Base-by-base conservation (phyloP, 441 rosid species). In the Daphne laureola region DNA sequence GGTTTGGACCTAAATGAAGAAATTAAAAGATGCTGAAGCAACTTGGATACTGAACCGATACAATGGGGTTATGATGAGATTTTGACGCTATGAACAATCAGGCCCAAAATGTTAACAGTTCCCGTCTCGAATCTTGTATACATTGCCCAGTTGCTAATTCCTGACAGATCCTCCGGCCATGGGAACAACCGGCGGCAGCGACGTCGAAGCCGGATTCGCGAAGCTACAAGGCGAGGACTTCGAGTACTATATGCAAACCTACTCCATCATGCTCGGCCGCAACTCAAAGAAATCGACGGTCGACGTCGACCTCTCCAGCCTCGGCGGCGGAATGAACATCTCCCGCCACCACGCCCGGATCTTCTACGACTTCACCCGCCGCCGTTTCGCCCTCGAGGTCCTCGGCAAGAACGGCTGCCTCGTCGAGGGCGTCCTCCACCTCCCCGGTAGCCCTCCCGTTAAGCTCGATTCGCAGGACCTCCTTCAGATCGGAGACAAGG, bases 221-320 rank as follows among this genome's bases (percentile, higher is more conserved):
- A 91, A 91, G 83, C 82, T 91, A 0, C 98, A 91, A 61, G 98
- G 96, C 1, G 98, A 91, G 67, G 98, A 91, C 70, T 91, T 87
- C 74, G 98, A 91, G 70, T 91, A 91, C 64, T 91, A 86, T 53
- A 91, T 91, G 98, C 98, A 91, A 62, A 88, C 98, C 5, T 91
- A 91, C 74, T 91, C 98, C 50, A 87, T 91, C 46, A 74, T 91
- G 46, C 80, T 91, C 3, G 96, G 98, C 58, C 95, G 98, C 43
- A 91, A 86, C 67, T 91, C 98, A 38, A 91, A 91, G 75, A 91
- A 88, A 67, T 88, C 98, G 15, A 83, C 80, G 46, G 95, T 91
- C 55, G 96, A 91, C 59, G 98, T 91, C 51, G 98, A 91, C 65
- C 83, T 91, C 17, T 73, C 95, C 12, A 80, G 93, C 67, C 90